Evolutionary conservation across 192 early-diverging fungal species (phyloP).

Genomic region (Podila epigama): DNA sequence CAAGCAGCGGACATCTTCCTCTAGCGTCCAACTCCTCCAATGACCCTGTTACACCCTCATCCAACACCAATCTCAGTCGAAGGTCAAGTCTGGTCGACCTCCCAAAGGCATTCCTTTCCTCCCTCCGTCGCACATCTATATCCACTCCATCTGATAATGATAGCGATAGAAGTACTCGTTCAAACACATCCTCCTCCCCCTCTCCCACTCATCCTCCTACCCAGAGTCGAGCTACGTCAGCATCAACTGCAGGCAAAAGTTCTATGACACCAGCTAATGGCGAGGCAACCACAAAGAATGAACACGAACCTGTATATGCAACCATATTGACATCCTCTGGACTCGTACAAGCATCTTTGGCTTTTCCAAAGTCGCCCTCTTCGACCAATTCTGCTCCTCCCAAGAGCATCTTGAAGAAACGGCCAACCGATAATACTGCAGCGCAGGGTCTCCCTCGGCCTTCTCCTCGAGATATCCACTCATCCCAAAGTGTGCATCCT

Average conservation of each 20-base stretch:
- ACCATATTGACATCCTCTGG: constrained; percentile 7
- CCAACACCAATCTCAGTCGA: not conserved
- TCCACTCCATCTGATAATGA: not conserved
- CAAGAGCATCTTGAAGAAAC: constrained; percentile 30
- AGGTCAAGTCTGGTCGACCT: constrained; percentile 24
- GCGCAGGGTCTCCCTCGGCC: not conserved
- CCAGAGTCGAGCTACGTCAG: constrained; percentile 4
- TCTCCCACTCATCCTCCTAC: not conserved
- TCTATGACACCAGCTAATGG: not conserved
- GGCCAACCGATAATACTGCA: not conserved
- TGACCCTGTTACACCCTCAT: not conserved
- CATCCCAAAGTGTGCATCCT: not conserved
- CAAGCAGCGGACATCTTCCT: too few species aligned
- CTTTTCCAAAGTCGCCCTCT: constrained; percentile 1
- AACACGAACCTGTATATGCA: not conserved
- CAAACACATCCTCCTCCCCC: not conserved
- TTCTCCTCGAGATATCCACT: not conserved
- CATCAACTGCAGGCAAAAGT: not conserved
- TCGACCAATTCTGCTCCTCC: not conserved
- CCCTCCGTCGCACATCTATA: constrained; percentile 19
- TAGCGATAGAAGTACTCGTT: not conserved
- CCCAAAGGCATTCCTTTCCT: constrained; percentile 26
- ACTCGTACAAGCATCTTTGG: constrained; percentile 1
- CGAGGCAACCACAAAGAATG: not conserved
- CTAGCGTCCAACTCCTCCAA: too few species aligned